Conservation (phyloP, 1,284 basidiomycete species). For the Cryptococcus sp. region DNA sequence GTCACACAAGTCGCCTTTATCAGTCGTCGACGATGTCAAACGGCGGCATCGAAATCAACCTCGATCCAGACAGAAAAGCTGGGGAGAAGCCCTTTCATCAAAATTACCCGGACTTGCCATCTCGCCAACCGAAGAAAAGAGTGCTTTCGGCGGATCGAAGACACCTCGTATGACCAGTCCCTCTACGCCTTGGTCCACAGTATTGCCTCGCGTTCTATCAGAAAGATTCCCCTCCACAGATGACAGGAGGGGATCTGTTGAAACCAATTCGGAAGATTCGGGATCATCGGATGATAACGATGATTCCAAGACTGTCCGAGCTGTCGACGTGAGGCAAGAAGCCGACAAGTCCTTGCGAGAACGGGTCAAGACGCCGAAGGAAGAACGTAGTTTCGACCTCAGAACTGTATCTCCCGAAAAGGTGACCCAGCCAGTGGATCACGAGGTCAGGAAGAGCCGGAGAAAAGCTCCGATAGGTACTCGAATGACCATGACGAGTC, state of each 20-base stretch:
- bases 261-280: constrained; percentile 6
- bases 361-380: constrained; percentile 46
- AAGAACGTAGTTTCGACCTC: constrained; percentile 27
- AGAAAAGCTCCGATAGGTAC: constrained; percentile 63
- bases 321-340: constrained; percentile 26
- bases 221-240: constrained; percentile 39
- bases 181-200: constrained; percentile 12
- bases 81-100: constrained; percentile 48
- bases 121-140: constrained; percentile 22
- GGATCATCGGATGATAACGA: constrained; percentile 25
- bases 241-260: not conserved
- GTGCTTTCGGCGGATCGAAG: constrained; percentile 5
- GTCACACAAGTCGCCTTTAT: constrained; percentile 76
- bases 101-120: constrained; percentile 25
- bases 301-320: constrained; percentile 12
- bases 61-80: constrained; percentile 47
- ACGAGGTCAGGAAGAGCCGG: constrained; percentile 22
- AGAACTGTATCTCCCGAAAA: constrained; percentile 9
- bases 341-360: constrained; percentile 50
- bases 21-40: constrained; percentile 69
- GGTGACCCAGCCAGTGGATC: constrained; percentile 9
- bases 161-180: constrained; percentile 17
- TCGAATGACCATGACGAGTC: constrained; percentile 89
- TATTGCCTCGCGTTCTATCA: constrained; percentile 28
- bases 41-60: constrained; percentile 6